phyloP scores from a whole-genome alignment of 164 flowering plant species.

The Warburgia ugandensis region DNA sequence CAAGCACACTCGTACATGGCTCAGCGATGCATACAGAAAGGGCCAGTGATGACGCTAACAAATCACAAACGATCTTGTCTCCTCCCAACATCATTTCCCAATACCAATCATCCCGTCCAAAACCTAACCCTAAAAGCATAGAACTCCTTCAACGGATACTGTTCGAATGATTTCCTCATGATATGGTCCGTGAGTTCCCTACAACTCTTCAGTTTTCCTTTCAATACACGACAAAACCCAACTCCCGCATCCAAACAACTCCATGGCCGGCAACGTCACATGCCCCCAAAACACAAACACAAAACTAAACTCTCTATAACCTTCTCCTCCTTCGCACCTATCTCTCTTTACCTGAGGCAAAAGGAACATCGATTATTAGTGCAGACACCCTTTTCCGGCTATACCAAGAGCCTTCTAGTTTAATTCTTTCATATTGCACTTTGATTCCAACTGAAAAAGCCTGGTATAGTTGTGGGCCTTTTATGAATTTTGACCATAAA shows the following conservation, averaged over 20 bases:
- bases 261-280: conserved; percentile 64
- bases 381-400: neutral
- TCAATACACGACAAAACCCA: conserved; percentile 42
- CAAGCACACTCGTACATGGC: too few species aligned
- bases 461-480: conserved; percentile 15
- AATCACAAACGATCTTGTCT: too few species aligned
- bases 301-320: conserved; percentile 5
- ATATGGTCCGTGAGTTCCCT: conserved; percentile 35
- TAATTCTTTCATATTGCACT: neutral
- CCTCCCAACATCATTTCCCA: too few species aligned
- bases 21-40: too few species aligned
- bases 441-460: conserved; percentile 20
- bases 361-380: neutral
- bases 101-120: too few species aligned
- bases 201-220: conserved; percentile 7
- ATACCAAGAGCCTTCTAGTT: neutral
- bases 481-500: conserved; percentile 25
- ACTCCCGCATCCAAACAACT: conserved; percentile 49
- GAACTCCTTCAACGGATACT: neutral
- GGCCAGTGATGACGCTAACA: too few species aligned
- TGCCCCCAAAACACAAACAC: conserved; percentile 45
- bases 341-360: conserved; percentile 12
- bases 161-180: conserved; percentile 32
- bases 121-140: too few species aligned
- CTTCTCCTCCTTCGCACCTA: neutral